phyloP scores from a whole-genome alignment of 495 filamentous ascomycete species.

The Glutinoglossum americanum region DNA sequence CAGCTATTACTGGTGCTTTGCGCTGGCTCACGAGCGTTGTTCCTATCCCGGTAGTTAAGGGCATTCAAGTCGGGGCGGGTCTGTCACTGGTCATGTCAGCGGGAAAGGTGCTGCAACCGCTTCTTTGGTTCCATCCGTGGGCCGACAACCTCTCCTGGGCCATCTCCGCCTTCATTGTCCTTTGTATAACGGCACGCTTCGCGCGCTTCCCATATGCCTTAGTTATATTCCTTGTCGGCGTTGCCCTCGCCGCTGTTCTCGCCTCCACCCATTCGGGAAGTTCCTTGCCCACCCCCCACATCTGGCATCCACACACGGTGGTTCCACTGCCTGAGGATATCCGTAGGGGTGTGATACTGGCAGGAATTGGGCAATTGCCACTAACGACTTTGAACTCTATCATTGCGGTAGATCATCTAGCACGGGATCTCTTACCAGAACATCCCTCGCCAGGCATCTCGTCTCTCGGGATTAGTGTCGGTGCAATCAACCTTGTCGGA shows the following conservation, averaged over 20 bases:
- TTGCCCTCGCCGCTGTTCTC: constrained; percentile 31
- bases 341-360: constrained; percentile 27
- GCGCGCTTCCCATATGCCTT: constrained; percentile 56
- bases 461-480: constrained; percentile 57
- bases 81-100: constrained; percentile 58
- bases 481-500: constrained; percentile 58
- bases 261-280: constrained; percentile 5
- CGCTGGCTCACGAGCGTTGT: constrained; percentile 45
- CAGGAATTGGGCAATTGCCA: constrained; percentile 66
- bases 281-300: not conserved
- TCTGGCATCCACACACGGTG: not conserved
- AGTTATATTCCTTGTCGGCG: constrained; percentile 39
- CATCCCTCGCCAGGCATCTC: constrained; percentile 44
- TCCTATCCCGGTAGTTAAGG: constrained; percentile 72
- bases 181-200: constrained; percentile 38
- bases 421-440: constrained; percentile 48
- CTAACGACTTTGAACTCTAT: constrained; percentile 82
- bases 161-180: constrained; percentile 41
- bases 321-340: constrained; percentile 12
- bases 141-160: constrained; percentile 58
- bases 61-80: constrained; percentile 83
- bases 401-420: constrained; percentile 59
- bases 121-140: constrained; percentile 35
- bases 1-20: constrained; percentile 56
- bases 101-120: constrained; percentile 33